These are phyloP conservation scores for Malbranchea zuffiana DNA, from an alignment of 2,329 filamentous ascomycete species.

Conservation along the genomic window DNA sequence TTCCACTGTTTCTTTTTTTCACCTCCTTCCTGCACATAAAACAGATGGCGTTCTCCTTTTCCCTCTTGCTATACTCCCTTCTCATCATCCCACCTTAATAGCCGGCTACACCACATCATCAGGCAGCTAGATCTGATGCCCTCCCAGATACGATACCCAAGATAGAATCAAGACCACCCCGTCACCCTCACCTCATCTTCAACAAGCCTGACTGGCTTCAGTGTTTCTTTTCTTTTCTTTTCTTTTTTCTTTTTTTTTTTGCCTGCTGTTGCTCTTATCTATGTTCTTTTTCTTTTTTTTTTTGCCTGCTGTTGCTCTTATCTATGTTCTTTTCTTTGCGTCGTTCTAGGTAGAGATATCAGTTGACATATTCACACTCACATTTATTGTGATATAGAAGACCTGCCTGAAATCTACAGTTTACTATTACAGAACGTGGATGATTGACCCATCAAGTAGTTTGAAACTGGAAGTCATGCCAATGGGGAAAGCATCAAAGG, in stretches of 20 bases:
- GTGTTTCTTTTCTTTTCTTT: neutral
- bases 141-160: conserved; percentile 1
- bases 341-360: too few species aligned
- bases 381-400: too few species aligned
- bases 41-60: neutral
- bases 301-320: neutral
- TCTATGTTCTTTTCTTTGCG: conserved; percentile 2
- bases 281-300: neutral
- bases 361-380: too few species aligned
- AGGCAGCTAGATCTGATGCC: neutral
- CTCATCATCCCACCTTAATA: neutral
- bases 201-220: neutral
- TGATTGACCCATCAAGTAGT: too few species aligned
- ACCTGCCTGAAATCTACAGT: too few species aligned
- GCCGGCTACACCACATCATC: neutral
- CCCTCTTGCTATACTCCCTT: neutral
- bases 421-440: too few species aligned
- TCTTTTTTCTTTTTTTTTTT: neutral
- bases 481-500: too few species aligned
- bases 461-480: too few species aligned
- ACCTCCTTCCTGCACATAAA: neutral
- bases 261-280: neutral
- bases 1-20: neutral
- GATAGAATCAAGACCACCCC: neutral
- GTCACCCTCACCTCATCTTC: neutral